Percentiles rank a stretch among this genome's conserved stretches.
These are phyloP conservation scores for Chalciporus sphaerocephalus DNA, from an alignment of 768 basidiomycete species.

Conservation along the genomic window DNA sequence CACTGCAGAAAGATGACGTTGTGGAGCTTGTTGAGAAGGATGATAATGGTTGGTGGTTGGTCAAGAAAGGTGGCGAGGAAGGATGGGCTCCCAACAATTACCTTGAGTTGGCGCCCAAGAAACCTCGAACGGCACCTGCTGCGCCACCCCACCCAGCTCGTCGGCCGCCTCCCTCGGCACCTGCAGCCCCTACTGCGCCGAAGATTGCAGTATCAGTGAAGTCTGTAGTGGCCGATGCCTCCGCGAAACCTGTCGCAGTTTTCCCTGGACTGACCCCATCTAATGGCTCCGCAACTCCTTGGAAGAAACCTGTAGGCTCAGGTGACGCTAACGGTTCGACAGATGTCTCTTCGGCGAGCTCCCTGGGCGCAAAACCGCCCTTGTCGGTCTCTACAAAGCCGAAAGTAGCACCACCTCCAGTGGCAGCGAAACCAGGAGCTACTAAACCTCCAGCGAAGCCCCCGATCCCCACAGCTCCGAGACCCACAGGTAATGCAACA, in stretches of 20 bases:
- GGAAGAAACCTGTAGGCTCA: slow-evolving; percentile 55
- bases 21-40: slow-evolving; percentile 91
- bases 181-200: slow-evolving; percentile 33
- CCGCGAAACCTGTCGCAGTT: slow-evolving; percentile 76
- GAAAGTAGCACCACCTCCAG: slow-evolving; percentile 55
- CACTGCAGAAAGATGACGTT: slow-evolving; percentile 82
- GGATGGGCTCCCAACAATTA: slow-evolving; percentile 97
- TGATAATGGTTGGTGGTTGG: slow-evolving; percentile 98
- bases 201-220: slow-evolving; percentile 34
- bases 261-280: slow-evolving; percentile 70
- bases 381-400: slow-evolving; percentile 65
- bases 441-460: slow-evolving; percentile 56
- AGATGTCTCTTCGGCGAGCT: slow-evolving; percentile 40
- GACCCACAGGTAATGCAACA: slow-evolving; percentile 40
- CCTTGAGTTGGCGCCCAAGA: slow-evolving; percentile 73
- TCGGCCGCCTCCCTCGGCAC: slow-evolving; percentile 40
- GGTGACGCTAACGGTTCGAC: slow-evolving; percentile 32
- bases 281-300: slow-evolving; percentile 68
- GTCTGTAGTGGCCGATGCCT: slow-evolving; percentile 50
- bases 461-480: slow-evolving; percentile 53
- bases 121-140: slow-evolving; percentile 57
- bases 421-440: slow-evolving; percentile 49
- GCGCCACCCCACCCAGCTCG: slow-evolving; percentile 66
- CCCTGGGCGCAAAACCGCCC: slow-evolving; percentile 47
- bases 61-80: slow-evolving; percentile 75